These are phyloP conservation scores for Ulvella scutata DNA, from an alignment of 139 green algal species.

Conservation along the genomic window DNA sequence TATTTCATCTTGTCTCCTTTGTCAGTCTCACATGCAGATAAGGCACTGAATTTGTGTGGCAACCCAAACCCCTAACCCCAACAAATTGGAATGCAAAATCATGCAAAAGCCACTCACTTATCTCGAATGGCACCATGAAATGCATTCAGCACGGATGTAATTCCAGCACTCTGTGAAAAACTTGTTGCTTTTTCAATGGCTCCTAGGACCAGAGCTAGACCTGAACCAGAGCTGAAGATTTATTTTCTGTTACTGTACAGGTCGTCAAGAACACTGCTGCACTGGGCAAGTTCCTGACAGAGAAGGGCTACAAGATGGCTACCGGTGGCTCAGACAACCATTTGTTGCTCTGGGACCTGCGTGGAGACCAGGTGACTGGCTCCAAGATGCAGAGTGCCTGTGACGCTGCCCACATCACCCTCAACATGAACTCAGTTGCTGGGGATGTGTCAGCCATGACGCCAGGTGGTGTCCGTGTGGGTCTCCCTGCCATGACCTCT, in stretches of 20 bases:
- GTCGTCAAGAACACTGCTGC: slow-evolving; percentile 46
- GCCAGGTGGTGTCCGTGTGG: slow-evolving; percentile 67
- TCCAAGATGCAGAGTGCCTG: slow-evolving; percentile 69
- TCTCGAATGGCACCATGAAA: no score
- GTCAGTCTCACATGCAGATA: no score
- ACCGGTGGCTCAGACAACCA: slow-evolving; percentile 80
- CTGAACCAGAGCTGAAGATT: no score
- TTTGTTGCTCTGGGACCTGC: slow-evolving; percentile 75
- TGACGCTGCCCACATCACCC: slow-evolving; percentile 73
- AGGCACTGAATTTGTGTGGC: no score
- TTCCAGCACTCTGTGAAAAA: no score
- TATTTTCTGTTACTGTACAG: slow-evolving; percentile 16
- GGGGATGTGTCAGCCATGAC: slow-evolving; percentile 63
- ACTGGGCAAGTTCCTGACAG: slow-evolving; percentile 37
- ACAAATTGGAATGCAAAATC: no score
- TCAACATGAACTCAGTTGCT: slow-evolving; percentile 86
- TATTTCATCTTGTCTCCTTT: no score
- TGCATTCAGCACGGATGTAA: no score
- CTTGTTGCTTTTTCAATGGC: no score
- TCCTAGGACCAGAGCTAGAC: no score
- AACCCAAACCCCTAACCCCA: no score
- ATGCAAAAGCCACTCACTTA: no score
- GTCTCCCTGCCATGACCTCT: slow-evolving; percentile 70
- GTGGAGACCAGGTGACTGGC: slow-evolving; percentile 55
- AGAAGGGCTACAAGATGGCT: slow-evolving; percentile 59